Base-by-base conservation (phyloP, 495 filamentous ascomycete species). In the Hamigera avellanea region DNA sequence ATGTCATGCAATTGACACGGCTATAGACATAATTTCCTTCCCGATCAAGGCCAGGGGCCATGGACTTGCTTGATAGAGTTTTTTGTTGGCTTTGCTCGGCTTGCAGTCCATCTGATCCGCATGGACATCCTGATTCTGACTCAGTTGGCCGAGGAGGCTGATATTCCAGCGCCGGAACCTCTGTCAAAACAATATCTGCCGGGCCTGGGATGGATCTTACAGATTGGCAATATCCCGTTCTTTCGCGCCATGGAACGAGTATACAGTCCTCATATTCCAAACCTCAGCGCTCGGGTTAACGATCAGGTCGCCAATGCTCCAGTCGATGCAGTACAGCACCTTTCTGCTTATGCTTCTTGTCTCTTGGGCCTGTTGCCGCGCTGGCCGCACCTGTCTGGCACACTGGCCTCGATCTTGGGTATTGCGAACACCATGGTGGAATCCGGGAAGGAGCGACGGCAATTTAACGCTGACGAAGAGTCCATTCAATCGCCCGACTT, bases 11-110 rank as follows among this genome's bases (percentile, higher is more conserved):
- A 14, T 26, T 48, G 21, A 52, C 25, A 26, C 2, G 8, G n/a
- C 13, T 19, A 2, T 37, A 63, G 59, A 23, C 47, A 52, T 32
- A 43, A 52, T 19, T 42, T 64, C 27, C 50, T 48, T 9, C 43
- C 52, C 6, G 49, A 59, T 35, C 49, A 54, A 35, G 53, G 51
- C 8, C 38, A 40, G 7, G 48, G 46, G 3, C 32, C 42, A 13
- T 51, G 50, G 44, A 23, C 19, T 3, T 52, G 48, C 27, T 37
- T 66, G 8, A 56, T 64, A 37, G 59, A 62, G 13, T 60, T 65
- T 14, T 42, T 65, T 32, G 32, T 60, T 14, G 42, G 49, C 28
- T 66, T 48, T 37, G 52, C 52, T 19, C 50, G 46, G 9, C 44
- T 68, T 14, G 40, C 59, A 2, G 33, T 64, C 6, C 62, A 62